Percentiles rank a stretch among this genome's conserved stretches.
Conservation (phyloP, 805 yeast genomes). For the Cyberlindnera maclurae region DNA sequence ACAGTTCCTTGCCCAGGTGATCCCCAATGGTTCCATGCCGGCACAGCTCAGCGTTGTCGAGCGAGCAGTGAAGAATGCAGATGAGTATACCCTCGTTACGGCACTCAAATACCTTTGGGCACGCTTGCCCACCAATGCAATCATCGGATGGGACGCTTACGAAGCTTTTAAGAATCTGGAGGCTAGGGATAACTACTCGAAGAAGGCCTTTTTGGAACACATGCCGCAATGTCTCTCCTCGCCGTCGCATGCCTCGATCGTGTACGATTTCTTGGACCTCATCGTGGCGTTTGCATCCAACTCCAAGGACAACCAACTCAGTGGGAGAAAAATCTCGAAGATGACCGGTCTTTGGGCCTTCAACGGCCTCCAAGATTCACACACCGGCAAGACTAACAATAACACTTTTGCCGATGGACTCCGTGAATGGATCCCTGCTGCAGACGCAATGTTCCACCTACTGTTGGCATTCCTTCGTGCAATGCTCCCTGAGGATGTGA, state of each 20-base stretch:
- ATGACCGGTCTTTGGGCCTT: constrained; percentile 91
- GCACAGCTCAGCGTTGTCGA: constrained; percentile 38
- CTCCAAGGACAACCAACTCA: constrained; percentile 68
- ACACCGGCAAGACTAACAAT: constrained; percentile 16
- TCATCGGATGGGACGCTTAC: constrained; percentile 84
- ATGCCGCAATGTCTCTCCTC: constrained; percentile 82
- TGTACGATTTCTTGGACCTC: constrained; percentile 79
- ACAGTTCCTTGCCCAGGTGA: constrained; percentile 46
- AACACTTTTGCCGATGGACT: constrained; percentile 60
- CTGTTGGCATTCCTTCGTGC: constrained; percentile 71
- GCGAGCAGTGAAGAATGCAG: constrained; percentile 41
- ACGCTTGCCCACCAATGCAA: constrained; percentile 68
- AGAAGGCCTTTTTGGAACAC: constrained; percentile 65
- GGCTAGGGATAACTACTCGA: constrained; percentile 57
- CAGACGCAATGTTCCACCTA: constrained; percentile 81
- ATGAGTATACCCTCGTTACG: constrained; percentile 65
- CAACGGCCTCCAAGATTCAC: constrained; percentile 30
- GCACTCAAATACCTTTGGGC: constrained; percentile 84
- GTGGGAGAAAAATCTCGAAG: constrained; percentile 73
- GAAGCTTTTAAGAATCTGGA: constrained; percentile 61
- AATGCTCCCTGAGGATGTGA: constrained; percentile 62
- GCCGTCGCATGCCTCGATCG: constrained; percentile 84
- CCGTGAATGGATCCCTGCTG: constrained; percentile 69
- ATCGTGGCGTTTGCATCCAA: constrained; percentile 72
- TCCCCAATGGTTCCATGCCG: constrained; percentile 48